A percentile compares a stretch with the other conserved stretches of the same genome.
Evolutionary conservation across 2,329 filamentous ascomycete genomes (phyloP).

Genomic region (Cladosporium sp.): DNA sequence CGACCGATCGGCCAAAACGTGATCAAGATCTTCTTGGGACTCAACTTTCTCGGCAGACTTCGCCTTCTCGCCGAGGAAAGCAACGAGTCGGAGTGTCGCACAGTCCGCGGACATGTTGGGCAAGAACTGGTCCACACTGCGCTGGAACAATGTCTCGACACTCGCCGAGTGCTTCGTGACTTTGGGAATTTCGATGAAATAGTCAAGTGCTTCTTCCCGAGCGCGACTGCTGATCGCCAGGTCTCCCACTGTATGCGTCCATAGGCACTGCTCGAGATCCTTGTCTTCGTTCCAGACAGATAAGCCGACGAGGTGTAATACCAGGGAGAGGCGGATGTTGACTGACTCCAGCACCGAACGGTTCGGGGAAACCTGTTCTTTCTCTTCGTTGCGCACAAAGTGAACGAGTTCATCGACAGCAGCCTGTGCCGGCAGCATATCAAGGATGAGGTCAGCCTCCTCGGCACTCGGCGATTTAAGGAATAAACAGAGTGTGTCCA

Average conservation of each 20-base stretch:
- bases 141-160: constrained; percentile 5
- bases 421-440: constrained; percentile 21
- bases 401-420: constrained; percentile 36
- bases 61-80: constrained; percentile 13
- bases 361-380: not conserved
- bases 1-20: constrained; percentile 15
- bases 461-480: constrained; percentile 11
- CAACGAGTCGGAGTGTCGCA: constrained; percentile 11
- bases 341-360: constrained; percentile 1
- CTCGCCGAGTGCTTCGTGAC: not conserved
- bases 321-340: constrained; percentile 50
- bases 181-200: constrained; percentile 5
- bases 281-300: constrained; percentile 8
- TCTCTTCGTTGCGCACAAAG: constrained; percentile 23
- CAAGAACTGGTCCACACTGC: constrained; percentile 9
- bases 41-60: not conserved
- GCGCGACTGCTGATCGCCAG: constrained; percentile 19
- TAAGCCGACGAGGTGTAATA: constrained; percentile 40
- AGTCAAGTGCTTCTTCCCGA: constrained; percentile 9
- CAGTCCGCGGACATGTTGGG: constrained; percentile 9
- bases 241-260: constrained; percentile 17
- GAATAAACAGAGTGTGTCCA: constrained; percentile 23
- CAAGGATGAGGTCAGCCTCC: constrained; percentile 19
- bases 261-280: constrained; percentile 14
- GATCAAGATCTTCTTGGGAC: constrained; percentile 4